Conservation (phyloP, 257 asterid genomes). For the Knoxia roxburghii region DNA sequence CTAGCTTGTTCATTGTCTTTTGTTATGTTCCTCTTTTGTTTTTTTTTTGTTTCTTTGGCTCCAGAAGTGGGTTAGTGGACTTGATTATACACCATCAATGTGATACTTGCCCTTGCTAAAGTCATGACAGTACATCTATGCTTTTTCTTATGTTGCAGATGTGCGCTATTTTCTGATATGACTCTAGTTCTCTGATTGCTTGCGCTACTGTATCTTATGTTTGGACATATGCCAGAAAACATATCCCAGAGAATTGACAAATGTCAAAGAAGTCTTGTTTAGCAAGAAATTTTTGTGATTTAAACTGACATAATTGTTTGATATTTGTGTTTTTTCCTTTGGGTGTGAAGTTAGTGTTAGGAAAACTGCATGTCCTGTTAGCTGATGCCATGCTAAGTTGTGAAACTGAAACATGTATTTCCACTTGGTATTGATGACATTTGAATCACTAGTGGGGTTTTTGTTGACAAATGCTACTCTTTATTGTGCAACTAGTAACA, state of each 20-base stretch:
- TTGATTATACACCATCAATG: neutral
- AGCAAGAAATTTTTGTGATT: neutral
- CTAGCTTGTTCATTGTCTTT: neutral
- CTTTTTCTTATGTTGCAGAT: neutral
- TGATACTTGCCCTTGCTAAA: neutral
- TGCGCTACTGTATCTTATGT: neutral
- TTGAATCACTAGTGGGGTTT: neutral
- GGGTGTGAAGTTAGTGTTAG: neutral
- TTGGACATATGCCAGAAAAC: neutral
- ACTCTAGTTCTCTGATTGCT: neutral
- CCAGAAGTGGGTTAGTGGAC: neutral
- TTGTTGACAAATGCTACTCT: too few species aligned
- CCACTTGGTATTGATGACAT: constrained; percentile 1
- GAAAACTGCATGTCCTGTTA: neutral
- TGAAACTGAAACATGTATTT: neutral
- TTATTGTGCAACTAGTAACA: neutral
- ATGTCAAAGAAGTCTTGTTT: neutral
- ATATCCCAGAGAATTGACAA: neutral
- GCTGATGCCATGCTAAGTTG: neutral
- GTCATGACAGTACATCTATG: neutral
- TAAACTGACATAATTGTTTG: neutral
- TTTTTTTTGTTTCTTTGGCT: neutral
- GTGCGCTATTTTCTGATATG: neutral
- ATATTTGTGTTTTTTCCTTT: neutral
- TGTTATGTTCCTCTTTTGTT: neutral